These are phyloP conservation scores for Ambispora gerdemannii DNA, from an alignment of 192 early-diverging fungal species.

Conservation along the genomic window DNA sequence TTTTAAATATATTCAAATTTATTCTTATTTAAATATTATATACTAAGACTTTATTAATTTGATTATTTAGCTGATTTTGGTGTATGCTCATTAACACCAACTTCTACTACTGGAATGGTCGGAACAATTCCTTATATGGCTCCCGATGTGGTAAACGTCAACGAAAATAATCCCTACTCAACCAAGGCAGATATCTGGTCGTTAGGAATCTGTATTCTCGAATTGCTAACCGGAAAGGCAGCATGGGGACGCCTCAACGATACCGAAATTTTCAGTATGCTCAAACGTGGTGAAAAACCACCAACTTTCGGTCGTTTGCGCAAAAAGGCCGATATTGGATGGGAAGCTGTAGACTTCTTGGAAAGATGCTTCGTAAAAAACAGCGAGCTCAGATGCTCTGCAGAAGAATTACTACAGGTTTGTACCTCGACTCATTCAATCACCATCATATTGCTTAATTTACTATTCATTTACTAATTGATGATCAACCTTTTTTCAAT, in stretches of 20 bases:
- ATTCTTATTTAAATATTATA: not conserved
- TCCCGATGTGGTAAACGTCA: constrained; percentile 24
- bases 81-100: constrained; percentile 26
- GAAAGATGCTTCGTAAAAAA: constrained; percentile 11
- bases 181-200: constrained; percentile 30
- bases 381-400: constrained; percentile 15
- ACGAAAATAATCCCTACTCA: constrained; percentile 14
- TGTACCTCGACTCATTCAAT: not conserved
- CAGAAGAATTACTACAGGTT: constrained; percentile 25
- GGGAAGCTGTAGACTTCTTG: constrained; percentile 28
- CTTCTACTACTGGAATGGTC: constrained; percentile 28
- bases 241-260: constrained; percentile 23
- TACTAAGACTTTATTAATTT: not conserved
- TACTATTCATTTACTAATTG: not conserved
- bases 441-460: not conserved
- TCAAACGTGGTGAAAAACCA: constrained; percentile 20
- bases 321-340: constrained; percentile 24
- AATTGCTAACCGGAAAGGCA: constrained; percentile 29
- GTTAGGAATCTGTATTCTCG: constrained; percentile 29
- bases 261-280: constrained; percentile 21
- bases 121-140: constrained; percentile 32
- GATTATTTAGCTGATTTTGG: constrained; percentile 28
- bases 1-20: not conserved
- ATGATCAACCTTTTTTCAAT: not conserved
- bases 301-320: constrained; percentile 22